Conservation (phyloP, 2,329 filamentous ascomycete genomes). For the Dothideomycetidae sp. region DNA sequence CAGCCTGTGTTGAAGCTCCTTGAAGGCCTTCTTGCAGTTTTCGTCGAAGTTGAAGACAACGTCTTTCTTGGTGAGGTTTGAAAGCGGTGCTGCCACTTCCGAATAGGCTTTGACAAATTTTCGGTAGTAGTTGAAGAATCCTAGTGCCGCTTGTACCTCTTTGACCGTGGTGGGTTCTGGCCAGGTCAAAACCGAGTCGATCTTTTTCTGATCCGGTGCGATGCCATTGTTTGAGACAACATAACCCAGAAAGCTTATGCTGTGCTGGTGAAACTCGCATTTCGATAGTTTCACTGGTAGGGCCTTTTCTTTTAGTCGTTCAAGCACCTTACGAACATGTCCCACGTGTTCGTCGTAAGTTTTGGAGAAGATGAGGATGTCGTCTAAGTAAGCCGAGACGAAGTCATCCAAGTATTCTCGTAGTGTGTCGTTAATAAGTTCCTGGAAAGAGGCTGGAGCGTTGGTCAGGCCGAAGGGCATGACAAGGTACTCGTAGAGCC, state of each 20-base stretch:
- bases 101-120: constrained; percentile 7
- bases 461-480: constrained; percentile 18
- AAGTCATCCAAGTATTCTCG: constrained; percentile 10
- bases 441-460: constrained; percentile 17
- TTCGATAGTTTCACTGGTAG: constrained; percentile 12
- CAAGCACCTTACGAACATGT: constrained; percentile 6
- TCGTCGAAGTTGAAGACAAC: not conserved
- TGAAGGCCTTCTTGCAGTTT: constrained; percentile 1
- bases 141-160: constrained; percentile 9
- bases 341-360: constrained; percentile 4
- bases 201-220: constrained; percentile 1
- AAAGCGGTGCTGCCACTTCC: constrained; percentile 1
- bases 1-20: constrained; percentile 10
- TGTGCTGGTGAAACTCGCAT: constrained; percentile 9
- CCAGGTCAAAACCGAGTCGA: constrained; percentile 3
- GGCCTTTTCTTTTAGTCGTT: not conserved
- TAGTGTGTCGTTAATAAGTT: constrained; percentile 17
- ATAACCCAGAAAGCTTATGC: constrained; percentile 13
- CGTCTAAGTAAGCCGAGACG: constrained; percentile 19
- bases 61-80: constrained; percentile 1
- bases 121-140: constrained; percentile 11
- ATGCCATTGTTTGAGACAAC: constrained; percentile 7
- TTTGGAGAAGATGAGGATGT: constrained; percentile 21
- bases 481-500: constrained; percentile 17
- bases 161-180: not conserved